phyloP scores from a whole-genome alignment of 257 asterid genomes.

The Voacanga thouarsii region DNA sequence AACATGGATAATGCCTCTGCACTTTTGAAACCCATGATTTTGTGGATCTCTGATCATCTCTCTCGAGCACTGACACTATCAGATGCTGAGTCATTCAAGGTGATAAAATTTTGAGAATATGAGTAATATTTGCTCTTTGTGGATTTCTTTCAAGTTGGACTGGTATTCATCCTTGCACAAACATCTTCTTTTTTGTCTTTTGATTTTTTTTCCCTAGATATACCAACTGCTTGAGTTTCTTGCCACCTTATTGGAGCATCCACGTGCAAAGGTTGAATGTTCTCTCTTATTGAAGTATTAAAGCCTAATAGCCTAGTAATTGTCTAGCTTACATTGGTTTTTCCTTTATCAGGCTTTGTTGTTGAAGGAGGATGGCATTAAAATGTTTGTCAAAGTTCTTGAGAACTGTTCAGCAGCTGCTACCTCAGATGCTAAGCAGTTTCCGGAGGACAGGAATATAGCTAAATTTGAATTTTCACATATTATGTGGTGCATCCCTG shows the following conservation, averaged over 20 bases:
- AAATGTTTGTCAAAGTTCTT: conserved; percentile 62
- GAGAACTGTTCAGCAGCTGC: conserved; percentile 58
- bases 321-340: conserved; percentile 21
- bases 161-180: conserved; percentile 12
- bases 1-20: conserved; percentile 62
- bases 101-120: conserved; percentile 15
- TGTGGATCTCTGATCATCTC: conserved; percentile 54
- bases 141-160: not conserved
- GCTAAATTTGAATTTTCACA: conserved; percentile 39
- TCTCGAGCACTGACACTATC: conserved; percentile 49
- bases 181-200: conserved; percentile 13
- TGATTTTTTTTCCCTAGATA: conserved; percentile 40
- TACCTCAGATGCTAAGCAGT: conserved; percentile 47
- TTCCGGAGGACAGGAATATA: conserved; percentile 31
- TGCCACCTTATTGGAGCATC: conserved; percentile 80
- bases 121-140: not conserved
- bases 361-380: conserved; percentile 62
- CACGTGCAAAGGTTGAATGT: conserved; percentile 71
- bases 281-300: conserved; percentile 1
- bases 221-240: conserved; percentile 67
- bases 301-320: not conserved
- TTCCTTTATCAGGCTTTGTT: conserved; percentile 54
- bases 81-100: conserved; percentile 82
- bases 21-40: conserved; percentile 62
- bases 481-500: conserved; percentile 69